phyloP scores from a whole-genome alignment of 179 eudicot species.

The Corrigiola litoralis region DNA sequence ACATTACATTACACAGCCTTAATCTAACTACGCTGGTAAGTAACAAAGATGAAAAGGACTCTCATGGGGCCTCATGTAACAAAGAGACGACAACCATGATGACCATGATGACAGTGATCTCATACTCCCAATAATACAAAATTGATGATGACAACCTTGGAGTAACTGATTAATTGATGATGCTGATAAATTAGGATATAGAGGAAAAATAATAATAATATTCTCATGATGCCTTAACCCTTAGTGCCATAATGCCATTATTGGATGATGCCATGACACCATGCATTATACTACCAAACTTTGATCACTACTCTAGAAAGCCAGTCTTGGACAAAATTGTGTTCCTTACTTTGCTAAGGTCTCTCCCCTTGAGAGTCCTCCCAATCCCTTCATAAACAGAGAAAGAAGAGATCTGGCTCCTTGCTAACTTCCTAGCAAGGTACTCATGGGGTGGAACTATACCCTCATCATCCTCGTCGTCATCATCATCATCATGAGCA shows the following conservation, averaged over 20 bases:
- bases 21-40: slow-evolving; percentile 14
- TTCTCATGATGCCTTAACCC: too few relatives aligned
- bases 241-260: too few relatives aligned
- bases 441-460: slow-evolving; percentile 75
- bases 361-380: slow-evolving; percentile 79
- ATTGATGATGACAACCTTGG: slow-evolving; percentile 30
- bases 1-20: slow-evolving; percentile 8
- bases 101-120: slow-evolving; percentile 25
- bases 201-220: too few relatives aligned
- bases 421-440: slow-evolving; percentile 51
- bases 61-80: slow-evolving; percentile 28
- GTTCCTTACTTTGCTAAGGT: slow-evolving; percentile 65
- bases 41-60: slow-evolving; percentile 23
- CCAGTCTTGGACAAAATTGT: slow-evolving; percentile 69
- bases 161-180: neutral
- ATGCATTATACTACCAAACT: neutral
- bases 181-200: too few relatives aligned
- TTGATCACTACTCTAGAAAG: slow-evolving; percentile 37
- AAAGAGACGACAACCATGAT: slow-evolving; percentile 29
- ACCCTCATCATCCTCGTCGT: slow-evolving; percentile 34
- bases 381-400: slow-evolving; percentile 73
- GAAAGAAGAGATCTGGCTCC: slow-evolving; percentile 59
- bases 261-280: neutral
- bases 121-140: slow-evolving; percentile 25
- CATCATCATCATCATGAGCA: slow-evolving; percentile 22